Evolutionary conservation across 2,329 filamentous ascomycete genomes (phyloP).

Genomic region (Alternaria sp.): DNA sequence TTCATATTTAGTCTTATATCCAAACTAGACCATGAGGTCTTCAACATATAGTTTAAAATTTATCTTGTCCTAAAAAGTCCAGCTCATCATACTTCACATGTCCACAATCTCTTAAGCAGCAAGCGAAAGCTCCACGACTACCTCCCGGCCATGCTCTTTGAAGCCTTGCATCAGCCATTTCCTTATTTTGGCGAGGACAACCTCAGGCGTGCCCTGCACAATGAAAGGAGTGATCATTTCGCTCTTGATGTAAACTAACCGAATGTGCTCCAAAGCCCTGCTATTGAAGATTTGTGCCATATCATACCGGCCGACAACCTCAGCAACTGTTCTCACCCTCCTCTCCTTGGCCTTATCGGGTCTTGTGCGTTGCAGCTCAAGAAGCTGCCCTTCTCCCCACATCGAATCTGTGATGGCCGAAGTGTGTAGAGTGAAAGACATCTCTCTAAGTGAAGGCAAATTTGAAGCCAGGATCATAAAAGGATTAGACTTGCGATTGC

Average conservation of each 20-base stretch:
- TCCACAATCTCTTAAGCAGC: neutral
- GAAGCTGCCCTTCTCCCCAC: slow-evolving; percentile 55
- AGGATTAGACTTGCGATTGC: slow-evolving; percentile 88
- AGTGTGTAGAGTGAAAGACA: slow-evolving; percentile 82
- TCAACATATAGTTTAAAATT: neutral
- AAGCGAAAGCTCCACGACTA: neutral
- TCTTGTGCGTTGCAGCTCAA: slow-evolving; percentile 80
- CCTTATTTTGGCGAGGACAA: slow-evolving; percentile 7
- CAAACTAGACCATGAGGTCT: neutral
- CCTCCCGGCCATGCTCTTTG: neutral
- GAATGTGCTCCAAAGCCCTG: slow-evolving; percentile 74
- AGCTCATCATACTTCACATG: neutral
- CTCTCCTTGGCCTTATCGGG: slow-evolving; percentile 79
- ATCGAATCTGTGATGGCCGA: slow-evolving; percentile 81
- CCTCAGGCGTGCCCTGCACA: slow-evolving; percentile 47
- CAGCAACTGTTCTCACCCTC: slow-evolving; percentile 78
- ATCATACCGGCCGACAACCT: slow-evolving; percentile 84
- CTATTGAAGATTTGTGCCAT: slow-evolving; percentile 74
- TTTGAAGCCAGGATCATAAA: slow-evolving; percentile 86
- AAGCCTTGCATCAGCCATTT: slow-evolving; percentile 16
- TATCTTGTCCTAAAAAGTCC: neutral
- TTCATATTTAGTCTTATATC: neutral
- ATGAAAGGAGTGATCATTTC: slow-evolving; percentile 67
- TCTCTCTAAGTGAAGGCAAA: slow-evolving; percentile 81
- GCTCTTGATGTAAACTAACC: slow-evolving; percentile 78